These are phyloP conservation scores for Rhazya stricta DNA, from an alignment of 257 asterid species.

Conservation along the genomic window DNA sequence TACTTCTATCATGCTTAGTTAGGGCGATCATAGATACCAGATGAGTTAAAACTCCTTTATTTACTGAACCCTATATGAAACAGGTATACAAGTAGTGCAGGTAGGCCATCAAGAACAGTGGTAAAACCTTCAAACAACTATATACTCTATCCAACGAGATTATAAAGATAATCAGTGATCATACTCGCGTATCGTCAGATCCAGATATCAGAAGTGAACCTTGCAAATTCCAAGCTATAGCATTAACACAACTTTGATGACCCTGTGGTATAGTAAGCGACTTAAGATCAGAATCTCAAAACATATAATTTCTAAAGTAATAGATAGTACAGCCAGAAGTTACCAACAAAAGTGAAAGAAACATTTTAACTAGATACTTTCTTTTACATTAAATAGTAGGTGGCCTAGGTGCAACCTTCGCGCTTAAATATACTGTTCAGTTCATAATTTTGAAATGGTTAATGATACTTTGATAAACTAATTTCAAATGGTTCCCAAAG, in stretches of 20 bases:
- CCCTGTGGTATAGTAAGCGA: constrained; percentile 50
- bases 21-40: background rate
- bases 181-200: constrained; percentile 91
- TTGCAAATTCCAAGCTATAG: constrained; percentile 85
- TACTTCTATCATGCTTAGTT: background rate
- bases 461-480: background rate
- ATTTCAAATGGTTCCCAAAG: background rate
- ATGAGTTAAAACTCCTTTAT: background rate
- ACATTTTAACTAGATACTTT: background rate
- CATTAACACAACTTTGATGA: constrained; percentile 90
- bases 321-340: background rate
- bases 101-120: background rate
- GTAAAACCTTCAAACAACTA: background rate
- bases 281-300: constrained; percentile 14
- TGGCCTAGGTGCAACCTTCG: background rate
- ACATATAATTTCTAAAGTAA: background rate
- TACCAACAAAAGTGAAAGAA: background rate
- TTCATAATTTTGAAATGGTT: background rate
- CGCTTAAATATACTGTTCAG: background rate
- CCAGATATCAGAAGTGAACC: constrained; percentile 93
- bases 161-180: constrained; percentile 19
- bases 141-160: background rate
- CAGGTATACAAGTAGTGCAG: background rate
- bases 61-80: background rate
- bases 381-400: background rate